A percentile compares a stretch with the other conserved stretches of the same genome.
Evolutionary conservation across 2,329 filamentous ascomycete species (phyloP).

Genomic region (Cladosporium sp.): DNA sequence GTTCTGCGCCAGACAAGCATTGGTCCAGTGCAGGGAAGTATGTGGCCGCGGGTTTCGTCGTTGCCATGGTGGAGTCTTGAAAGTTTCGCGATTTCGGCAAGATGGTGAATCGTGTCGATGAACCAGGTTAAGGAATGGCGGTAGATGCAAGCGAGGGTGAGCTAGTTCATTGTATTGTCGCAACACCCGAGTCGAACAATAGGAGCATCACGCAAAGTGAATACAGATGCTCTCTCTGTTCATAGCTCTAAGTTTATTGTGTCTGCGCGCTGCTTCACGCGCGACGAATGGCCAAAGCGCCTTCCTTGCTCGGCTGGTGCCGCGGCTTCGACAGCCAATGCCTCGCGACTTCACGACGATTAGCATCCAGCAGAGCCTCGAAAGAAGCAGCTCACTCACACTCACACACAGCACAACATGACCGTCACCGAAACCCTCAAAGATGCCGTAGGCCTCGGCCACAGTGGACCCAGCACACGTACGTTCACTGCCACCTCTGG

Average conservation of each 20-base stretch:
- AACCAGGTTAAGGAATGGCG: neutral
- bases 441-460: conserved; percentile 43
- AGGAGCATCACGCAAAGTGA: neutral
- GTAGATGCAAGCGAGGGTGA: neutral
- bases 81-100: conserved; percentile 2
- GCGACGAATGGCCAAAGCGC: neutral
- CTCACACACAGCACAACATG: conserved; percentile 20
- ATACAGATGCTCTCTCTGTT: neutral
- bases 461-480: conserved; percentile 32
- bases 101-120: neutral
- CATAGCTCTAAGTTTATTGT: neutral
- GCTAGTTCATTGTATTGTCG: neutral
- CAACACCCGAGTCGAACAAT: neutral
- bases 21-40: conserved; percentile 83
- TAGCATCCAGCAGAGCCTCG: neutral
- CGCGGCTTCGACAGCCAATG: conserved; percentile 6
- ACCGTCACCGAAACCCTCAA: conserved; percentile 42
- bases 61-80: neutral
- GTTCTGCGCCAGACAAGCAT: conserved; percentile 74
- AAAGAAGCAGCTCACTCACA: neutral
- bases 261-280: neutral
- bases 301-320: neutral
- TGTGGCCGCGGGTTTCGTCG: conserved; percentile 30
- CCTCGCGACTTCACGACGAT: conserved; percentile 9
- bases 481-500: conserved; percentile 16